Percentiles rank a stretch among this genome's conserved stretches.
Evolutionary conservation across 1,139 yeast genomes (phyloP).

Genomic region (Geotrichum europaeum): DNA sequence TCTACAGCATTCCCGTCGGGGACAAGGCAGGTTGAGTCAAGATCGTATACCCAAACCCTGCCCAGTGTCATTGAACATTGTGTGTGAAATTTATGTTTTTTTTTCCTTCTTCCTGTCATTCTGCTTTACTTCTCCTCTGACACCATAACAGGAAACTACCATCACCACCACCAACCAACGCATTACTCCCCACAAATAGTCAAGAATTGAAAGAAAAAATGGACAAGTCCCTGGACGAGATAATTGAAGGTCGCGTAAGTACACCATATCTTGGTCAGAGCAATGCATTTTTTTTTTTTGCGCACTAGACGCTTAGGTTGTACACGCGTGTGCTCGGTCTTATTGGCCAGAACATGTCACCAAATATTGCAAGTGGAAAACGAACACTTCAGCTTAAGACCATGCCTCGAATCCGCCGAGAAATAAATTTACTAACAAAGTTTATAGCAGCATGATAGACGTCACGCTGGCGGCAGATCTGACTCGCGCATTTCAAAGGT

Average conservation of each 20-base stretch:
- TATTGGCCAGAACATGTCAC: neutral
- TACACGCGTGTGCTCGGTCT: neutral
- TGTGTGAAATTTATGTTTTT: neutral
- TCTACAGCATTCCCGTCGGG: neutral
- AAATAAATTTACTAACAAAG: neutral
- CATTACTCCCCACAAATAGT: neutral
- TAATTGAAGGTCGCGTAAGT: conserved; percentile 27
- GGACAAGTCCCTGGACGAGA: conserved; percentile 37
- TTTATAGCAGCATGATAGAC: neutral
- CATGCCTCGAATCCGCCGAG: too few species aligned
- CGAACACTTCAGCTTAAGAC: neutral
- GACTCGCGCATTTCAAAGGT: conserved; percentile 8
- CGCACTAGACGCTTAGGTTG: neutral
- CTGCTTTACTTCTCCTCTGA: neutral
- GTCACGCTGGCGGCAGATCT: neutral
- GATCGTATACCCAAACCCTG: neutral
- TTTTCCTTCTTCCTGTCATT: neutral
- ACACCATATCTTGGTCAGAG: neutral
- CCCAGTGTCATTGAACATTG: neutral
- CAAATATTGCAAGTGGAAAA: neutral
- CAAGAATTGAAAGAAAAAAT: conserved; percentile 18
- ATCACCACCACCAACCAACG: neutral
- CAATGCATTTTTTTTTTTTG: neutral
- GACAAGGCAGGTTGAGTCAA: neutral
- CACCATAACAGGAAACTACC: neutral